These are phyloP conservation scores for Dactylellina leptospora DNA, from an alignment of 2,329 filamentous ascomycete genomes.

Conservation along the genomic window DNA sequence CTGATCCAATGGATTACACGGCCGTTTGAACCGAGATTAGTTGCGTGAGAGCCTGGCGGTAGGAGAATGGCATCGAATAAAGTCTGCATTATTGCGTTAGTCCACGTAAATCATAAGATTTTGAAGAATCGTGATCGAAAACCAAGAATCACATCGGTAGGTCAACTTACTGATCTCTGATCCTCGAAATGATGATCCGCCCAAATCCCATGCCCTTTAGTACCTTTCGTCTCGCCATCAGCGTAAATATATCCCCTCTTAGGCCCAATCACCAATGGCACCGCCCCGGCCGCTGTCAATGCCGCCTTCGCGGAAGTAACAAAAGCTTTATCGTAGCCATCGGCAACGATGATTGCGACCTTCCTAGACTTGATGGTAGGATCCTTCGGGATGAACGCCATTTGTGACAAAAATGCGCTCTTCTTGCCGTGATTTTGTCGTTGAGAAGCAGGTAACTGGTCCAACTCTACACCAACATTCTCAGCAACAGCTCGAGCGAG, in stretches of 20 bases:
- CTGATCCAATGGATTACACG: slow-evolving; percentile 79
- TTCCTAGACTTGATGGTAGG: slow-evolving; percentile 76
- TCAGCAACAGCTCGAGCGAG: slow-evolving; percentile 75
- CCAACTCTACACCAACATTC: slow-evolving; percentile 70
- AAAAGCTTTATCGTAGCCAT: slow-evolving; percentile 75
- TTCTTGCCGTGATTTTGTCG: slow-evolving; percentile 73
- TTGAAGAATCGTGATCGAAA: not conserved
- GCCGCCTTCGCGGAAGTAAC: slow-evolving; percentile 73
- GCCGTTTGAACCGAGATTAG: slow-evolving; percentile 72
- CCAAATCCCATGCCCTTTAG: slow-evolving; percentile 65
- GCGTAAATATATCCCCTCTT: slow-evolving; percentile 73
- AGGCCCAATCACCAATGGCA: slow-evolving; percentile 77
- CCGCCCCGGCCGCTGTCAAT: slow-evolving; percentile 69
- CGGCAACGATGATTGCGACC: slow-evolving; percentile 78
- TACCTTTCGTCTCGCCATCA: slow-evolving; percentile 66
- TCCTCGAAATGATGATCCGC: slow-evolving; percentile 83
- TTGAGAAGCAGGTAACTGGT: slow-evolving; percentile 60
- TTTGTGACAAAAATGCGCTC: slow-evolving; percentile 73
- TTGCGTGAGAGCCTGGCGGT: slow-evolving; percentile 73
- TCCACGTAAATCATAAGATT: not conserved
- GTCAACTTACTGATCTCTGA: slow-evolving; percentile 69
- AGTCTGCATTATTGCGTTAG: slow-evolving; percentile 61
- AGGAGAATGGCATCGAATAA: slow-evolving; percentile 84
- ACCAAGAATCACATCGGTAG: too few relatives aligned
- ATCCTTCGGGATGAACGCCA: slow-evolving; percentile 70